These are phyloP conservation scores for Blastobotrys ciferrii DNA, from an alignment of 1,139 yeast species.

Conservation along the genomic window DNA sequence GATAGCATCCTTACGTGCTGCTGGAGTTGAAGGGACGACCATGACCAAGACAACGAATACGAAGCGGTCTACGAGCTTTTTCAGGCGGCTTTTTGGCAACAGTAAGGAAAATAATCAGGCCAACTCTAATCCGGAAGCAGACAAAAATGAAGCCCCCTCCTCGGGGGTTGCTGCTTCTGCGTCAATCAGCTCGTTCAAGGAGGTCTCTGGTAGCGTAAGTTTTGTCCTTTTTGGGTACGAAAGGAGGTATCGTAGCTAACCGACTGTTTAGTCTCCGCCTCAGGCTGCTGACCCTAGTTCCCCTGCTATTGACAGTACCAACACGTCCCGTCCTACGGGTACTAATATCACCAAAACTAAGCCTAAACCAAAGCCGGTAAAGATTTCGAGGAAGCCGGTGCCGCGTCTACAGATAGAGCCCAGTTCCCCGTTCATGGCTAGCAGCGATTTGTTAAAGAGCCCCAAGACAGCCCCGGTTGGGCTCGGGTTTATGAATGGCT, in stretches of 20 bases:
- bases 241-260: no score
- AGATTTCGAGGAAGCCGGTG: slow-evolving; percentile 17
- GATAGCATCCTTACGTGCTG: background rate
- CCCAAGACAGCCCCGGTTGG: slow-evolving; percentile 11
- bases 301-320: background rate
- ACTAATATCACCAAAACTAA: background rate
- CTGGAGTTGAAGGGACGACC: background rate
- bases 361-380: background rate
- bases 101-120: slow-evolving; percentile 5
- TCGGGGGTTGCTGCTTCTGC: background rate
- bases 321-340: background rate
- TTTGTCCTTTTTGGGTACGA: no score
- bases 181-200: background rate
- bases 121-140: slow-evolving; percentile 5
- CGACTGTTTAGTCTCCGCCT: background rate
- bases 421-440: slow-evolving; percentile 17
- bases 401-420: slow-evolving; percentile 18
- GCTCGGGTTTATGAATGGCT: slow-evolving; percentile 8
- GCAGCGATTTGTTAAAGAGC: background rate
- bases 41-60: background rate
- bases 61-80: slow-evolving; percentile 10
- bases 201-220: background rate
- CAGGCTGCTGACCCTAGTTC: background rate
- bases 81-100: slow-evolving; percentile 16
- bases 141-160: background rate